phyloP scores from a whole-genome alignment of 2,329 filamentous ascomycete species.

The Colletotrichum navitas region DNA sequence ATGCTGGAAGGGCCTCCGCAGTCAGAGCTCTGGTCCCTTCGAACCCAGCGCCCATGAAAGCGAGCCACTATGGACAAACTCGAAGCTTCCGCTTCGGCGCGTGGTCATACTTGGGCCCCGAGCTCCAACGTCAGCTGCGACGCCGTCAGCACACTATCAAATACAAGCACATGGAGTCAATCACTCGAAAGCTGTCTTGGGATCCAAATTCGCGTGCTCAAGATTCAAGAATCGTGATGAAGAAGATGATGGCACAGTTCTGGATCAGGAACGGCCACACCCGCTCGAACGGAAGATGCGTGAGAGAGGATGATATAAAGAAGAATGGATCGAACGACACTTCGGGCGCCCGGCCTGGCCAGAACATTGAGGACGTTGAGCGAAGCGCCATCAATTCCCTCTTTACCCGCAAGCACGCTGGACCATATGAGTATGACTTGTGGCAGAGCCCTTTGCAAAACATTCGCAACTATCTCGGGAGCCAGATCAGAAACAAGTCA shows the following conservation, averaged over 20 bases:
- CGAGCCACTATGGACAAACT: constrained; percentile 53
- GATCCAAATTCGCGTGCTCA: constrained; percentile 55
- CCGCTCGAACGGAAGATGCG: constrained; percentile 48
- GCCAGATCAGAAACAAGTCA: constrained; percentile 27
- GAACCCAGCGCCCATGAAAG: constrained; percentile 30
- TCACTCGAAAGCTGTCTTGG: constrained; percentile 61
- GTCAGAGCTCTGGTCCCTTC: constrained; percentile 27
- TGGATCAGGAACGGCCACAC: constrained; percentile 51
- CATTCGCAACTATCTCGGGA: constrained; percentile 51
- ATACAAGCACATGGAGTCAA: constrained; percentile 60
- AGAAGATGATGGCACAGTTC: constrained; percentile 57
- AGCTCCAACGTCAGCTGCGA: constrained; percentile 57
- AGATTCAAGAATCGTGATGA: constrained; percentile 54
- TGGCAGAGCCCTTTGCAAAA: constrained; percentile 51
- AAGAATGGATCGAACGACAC: constrained; percentile 55
- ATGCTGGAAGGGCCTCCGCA: constrained; percentile 35
- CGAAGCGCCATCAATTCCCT: constrained; percentile 59
- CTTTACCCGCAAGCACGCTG: constrained; percentile 50
- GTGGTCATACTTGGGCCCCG: constrained; percentile 59
- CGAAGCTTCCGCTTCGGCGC: constrained; percentile 63
- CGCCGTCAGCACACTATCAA: constrained; percentile 58
- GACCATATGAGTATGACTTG: constrained; percentile 45
- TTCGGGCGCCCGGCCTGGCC: constrained; percentile 54
- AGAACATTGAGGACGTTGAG: constrained; percentile 60
- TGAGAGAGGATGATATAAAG: constrained; percentile 52